A percentile compares a stretch with the other conserved stretches of the same genome.
Conservation (phyloP, 2,329 filamentous ascomycete genomes). For the Fusarium newnesense region DNA sequence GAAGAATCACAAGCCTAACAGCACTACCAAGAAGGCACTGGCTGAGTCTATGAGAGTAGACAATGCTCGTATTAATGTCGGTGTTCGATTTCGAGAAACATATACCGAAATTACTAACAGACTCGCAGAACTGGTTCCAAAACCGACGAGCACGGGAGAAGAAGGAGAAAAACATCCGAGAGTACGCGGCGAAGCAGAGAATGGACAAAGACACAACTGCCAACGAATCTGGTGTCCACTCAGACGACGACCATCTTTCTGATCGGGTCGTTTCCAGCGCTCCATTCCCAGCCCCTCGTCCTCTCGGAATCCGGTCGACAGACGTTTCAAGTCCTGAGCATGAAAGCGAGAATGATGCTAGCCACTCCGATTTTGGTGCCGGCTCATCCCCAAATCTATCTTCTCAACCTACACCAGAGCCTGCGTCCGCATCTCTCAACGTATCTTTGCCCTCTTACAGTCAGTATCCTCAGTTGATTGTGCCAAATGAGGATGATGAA, state of each 20-base stretch:
- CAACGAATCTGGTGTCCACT: slow-evolving; percentile 40
- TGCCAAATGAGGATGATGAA: slow-evolving; percentile 39
- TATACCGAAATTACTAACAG: slow-evolving; percentile 45
- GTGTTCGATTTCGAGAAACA: slow-evolving; percentile 26
- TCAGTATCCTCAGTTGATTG: slow-evolving; percentile 41
- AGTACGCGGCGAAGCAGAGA: slow-evolving; percentile 53
- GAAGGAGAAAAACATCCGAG: slow-evolving; percentile 67
- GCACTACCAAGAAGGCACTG: slow-evolving; percentile 68
- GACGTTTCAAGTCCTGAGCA: slow-evolving; percentile 38
- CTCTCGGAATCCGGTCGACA: slow-evolving; percentile 10
- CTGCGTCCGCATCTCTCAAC: slow-evolving; percentile 14
- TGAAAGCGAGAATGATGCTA: slow-evolving; percentile 42
- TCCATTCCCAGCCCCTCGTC: slow-evolving; percentile 49
- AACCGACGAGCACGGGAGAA: slow-evolving; percentile 73
- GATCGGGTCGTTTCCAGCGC: slow-evolving; percentile 55
- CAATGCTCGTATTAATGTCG: slow-evolving; percentile 71
- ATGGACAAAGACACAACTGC: slow-evolving; percentile 49
- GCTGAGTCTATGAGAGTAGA: slow-evolving; percentile 72
- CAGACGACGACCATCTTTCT: slow-evolving; percentile 46
- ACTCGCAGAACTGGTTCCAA: slow-evolving; percentile 74
- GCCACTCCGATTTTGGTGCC: slow-evolving; percentile 42
- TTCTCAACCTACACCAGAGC: slow-evolving; percentile 35
- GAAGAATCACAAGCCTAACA: slow-evolving; percentile 73
- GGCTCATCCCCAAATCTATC: slow-evolving; percentile 38
- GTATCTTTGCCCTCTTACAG: slow-evolving; percentile 22